Evolutionary conservation across 2,329 filamentous ascomycete species (phyloP).

Genomic region (Fusarium armeniacum): DNA sequence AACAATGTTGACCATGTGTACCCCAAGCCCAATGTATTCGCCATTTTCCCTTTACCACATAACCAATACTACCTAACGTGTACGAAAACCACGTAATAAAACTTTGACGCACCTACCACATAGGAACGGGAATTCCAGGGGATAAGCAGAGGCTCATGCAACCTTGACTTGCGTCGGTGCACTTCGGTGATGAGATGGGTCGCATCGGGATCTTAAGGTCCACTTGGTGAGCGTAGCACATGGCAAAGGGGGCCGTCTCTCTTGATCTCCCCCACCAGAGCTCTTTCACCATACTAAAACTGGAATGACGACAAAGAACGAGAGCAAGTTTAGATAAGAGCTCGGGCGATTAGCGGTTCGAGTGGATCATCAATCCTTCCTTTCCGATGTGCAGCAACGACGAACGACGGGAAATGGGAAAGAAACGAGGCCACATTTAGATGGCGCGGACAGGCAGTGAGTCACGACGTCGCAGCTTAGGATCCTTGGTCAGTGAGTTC

Average conservation of each 20-base stretch:
- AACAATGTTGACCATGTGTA: slow-evolving; percentile 21
- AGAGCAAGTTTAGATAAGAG: not conserved
- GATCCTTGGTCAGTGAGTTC: slow-evolving; percentile 54
- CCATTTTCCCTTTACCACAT: slow-evolving; percentile 22
- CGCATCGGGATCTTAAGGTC: slow-evolving; percentile 38
- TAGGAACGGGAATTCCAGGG: slow-evolving; percentile 32
- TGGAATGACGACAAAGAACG: slow-evolving; percentile 3
- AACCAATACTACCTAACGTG: not conserved
- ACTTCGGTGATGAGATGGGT: slow-evolving; percentile 48
- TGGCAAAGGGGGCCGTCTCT: slow-evolving; percentile 31
- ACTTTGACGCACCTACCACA: not conserved
- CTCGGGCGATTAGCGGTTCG: not conserved
- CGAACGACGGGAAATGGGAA: not conserved
- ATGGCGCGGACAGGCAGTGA: slow-evolving; percentile 54
- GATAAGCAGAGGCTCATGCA: slow-evolving; percentile 41
- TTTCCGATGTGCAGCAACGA: not conserved
- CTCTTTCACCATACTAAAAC: not conserved
- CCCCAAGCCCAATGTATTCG: slow-evolving; percentile 8
- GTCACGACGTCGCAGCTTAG: slow-evolving; percentile 46
- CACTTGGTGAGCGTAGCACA: slow-evolving; percentile 37
- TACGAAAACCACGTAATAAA: not conserved
- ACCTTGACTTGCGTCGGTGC: slow-evolving; percentile 34
- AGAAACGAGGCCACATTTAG: slow-evolving; percentile 28
- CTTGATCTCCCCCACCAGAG: slow-evolving; percentile 5
- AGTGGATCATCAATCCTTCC: slow-evolving; percentile 2